These are phyloP conservation scores for Meyerozyma smithsonii DNA, from an alignment of 1,139 yeast species.

Conservation along the genomic window DNA sequence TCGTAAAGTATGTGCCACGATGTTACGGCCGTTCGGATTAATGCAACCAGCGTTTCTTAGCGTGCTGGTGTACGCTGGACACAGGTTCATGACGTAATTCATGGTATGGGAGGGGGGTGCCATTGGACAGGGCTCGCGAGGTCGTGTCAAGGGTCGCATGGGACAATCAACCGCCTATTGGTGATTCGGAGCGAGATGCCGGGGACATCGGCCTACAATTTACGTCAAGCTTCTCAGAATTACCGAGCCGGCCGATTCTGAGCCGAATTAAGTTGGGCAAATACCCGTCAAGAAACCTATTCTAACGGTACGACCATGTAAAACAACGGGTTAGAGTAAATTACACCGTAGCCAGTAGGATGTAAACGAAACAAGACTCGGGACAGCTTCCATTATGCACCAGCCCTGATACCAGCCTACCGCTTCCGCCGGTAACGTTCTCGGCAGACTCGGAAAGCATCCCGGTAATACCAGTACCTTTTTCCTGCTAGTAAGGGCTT, in stretches of 20 bases:
- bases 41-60: background rate
- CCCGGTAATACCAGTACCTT: background rate
- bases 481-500: background rate
- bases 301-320: too few species aligned
- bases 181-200: background rate
- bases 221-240: conserved; percentile 1
- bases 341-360: too few species aligned
- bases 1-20: background rate
- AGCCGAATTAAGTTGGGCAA: background rate
- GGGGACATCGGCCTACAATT: conserved; percentile 1
- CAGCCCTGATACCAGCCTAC: too few species aligned
- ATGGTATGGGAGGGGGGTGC: background rate
- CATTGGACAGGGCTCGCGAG: background rate
- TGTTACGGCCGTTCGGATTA: background rate
- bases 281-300: too few species aligned
- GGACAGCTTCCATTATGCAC: too few species aligned
- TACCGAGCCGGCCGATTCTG: conserved; percentile 1
- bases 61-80: background rate
- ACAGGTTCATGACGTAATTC: background rate
- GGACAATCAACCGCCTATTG: background rate
- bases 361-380: too few species aligned
- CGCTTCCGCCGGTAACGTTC: too few species aligned
- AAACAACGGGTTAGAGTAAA: too few species aligned
- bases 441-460: background rate
- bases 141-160: background rate